Percentiles rank a stretch among this genome's conserved stretches.
phyloP scores from a whole-genome alignment of 1,284 basidiomycete genomes.

The Cronartium ribicola region DNA sequence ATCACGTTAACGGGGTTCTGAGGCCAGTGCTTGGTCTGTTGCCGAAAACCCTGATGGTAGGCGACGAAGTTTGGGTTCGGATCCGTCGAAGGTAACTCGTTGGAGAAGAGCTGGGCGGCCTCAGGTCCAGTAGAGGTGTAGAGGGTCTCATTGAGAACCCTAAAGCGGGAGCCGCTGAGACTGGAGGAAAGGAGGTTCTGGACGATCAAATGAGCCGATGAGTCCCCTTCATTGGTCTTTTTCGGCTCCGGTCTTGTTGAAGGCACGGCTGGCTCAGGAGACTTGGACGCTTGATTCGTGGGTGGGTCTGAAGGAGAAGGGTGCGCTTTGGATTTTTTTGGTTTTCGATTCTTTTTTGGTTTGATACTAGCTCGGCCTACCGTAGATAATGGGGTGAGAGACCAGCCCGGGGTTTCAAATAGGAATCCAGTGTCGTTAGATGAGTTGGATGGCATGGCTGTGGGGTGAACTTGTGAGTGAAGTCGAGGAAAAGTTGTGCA shows the following conservation, averaged over 20 bases:
- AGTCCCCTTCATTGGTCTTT: neutral
- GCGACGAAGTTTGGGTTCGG: constrained; percentile 45
- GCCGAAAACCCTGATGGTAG: constrained; percentile 51
- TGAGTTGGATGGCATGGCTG: neutral
- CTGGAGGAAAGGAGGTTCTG: constrained; percentile 44
- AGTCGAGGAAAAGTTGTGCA: too few species aligned
- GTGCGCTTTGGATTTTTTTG: neutral
- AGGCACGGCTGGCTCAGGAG: constrained; percentile 4
- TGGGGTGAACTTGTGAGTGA: neutral
- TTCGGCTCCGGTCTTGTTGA: neutral
- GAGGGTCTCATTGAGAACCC: constrained; percentile 51
- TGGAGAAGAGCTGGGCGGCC: constrained; percentile 47
- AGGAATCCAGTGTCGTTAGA: neutral
- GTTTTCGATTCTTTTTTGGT: neutral
- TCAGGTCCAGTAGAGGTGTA: constrained; percentile 48
- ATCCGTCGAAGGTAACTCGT: constrained; percentile 29
- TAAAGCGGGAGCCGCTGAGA: constrained; percentile 50
- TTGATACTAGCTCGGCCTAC: neutral
- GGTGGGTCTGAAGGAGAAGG: neutral
- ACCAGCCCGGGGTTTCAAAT: constrained; percentile 33
- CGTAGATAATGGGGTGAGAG: neutral
- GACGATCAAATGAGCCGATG: constrained; percentile 9
- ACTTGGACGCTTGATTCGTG: neutral
- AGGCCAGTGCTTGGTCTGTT: constrained; percentile 51
- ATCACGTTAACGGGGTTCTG: constrained; percentile 50